Percentiles rank a stretch among this genome's conserved stretches.
Evolutionary conservation across 768 basidiomycete species (phyloP).

Genomic region (Mycena latifolia): DNA sequence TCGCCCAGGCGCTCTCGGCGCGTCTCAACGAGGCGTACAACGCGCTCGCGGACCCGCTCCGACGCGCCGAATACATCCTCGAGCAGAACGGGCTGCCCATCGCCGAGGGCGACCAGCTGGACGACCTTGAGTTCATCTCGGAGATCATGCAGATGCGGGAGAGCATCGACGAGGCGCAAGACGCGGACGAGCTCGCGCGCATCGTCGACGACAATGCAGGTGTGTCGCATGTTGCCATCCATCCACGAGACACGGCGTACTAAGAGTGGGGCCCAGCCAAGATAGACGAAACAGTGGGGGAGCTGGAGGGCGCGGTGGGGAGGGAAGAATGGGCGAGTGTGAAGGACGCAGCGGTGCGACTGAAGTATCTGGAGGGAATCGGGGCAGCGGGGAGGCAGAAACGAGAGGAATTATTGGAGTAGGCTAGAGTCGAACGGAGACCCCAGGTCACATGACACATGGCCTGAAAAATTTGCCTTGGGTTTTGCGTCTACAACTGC

Average conservation of each 20-base stretch:
- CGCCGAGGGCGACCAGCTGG: conserved; percentile 77
- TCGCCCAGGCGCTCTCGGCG: conserved; percentile 78
- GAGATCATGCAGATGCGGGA: conserved; percentile 87
- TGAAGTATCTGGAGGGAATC: conserved; percentile 82
- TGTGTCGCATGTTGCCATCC: conserved; percentile 35
- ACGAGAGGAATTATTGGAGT: neutral
- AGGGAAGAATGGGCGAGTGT: conserved; percentile 66
- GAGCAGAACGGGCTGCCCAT: conserved; percentile 67
- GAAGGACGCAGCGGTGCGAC: conserved; percentile 70
- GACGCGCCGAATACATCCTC: conserved; percentile 87
- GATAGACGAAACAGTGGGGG: conserved; percentile 57
- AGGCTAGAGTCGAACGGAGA: too few relatives aligned
- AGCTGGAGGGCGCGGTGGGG: conserved; percentile 64
- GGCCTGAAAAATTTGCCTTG: too few relatives aligned
- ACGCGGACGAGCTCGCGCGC: conserved; percentile 59
- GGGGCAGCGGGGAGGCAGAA: conserved; percentile 56
- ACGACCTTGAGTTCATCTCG: conserved; percentile 77
- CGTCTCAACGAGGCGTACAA: conserved; percentile 88
- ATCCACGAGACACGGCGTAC: too few relatives aligned
- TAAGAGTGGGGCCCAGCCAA: conserved; percentile 56
- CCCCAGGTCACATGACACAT: too few relatives aligned
- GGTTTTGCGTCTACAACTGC: too few relatives aligned
- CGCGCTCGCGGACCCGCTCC: conserved; percentile 77
- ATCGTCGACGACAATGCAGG: conserved; percentile 71
- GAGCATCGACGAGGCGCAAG: conserved; percentile 74